Evolutionary conservation across 2,329 filamentous ascomycete species (phyloP).

Genomic region (Trichoderma harzianum): DNA sequence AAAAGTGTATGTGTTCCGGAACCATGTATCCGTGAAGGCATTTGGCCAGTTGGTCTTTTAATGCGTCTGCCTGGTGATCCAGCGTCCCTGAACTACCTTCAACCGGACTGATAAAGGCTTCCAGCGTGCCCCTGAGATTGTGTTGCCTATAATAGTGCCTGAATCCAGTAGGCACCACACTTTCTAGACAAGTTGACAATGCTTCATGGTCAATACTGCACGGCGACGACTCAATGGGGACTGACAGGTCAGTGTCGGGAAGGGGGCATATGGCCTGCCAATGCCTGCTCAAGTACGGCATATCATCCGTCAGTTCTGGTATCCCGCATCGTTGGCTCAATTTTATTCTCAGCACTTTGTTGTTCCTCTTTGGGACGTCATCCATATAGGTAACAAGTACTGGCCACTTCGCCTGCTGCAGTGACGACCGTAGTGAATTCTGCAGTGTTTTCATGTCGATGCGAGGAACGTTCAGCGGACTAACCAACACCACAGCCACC

Average conservation of each 20-base stretch:
- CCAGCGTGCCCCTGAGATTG: constrained; percentile 11
- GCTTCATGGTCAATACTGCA: constrained; percentile 34
- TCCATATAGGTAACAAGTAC: constrained; percentile 53
- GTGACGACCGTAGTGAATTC: constrained; percentile 41
- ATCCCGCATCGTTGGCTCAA: constrained; percentile 47
- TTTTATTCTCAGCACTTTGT: constrained; percentile 55
- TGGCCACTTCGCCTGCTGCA: constrained; percentile 54
- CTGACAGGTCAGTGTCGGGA: constrained; percentile 43
- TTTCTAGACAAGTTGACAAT: constrained; percentile 27
- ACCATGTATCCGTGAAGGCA: constrained; percentile 36
- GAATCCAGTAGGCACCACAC: constrained; percentile 20
- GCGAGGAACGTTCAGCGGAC: constrained; percentile 40
- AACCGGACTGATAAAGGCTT: constrained; percentile 26
- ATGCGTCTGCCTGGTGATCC: constrained; percentile 9
- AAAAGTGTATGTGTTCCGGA: constrained; percentile 35
- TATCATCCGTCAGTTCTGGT: constrained; percentile 43
- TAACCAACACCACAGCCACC: constrained; percentile 51
- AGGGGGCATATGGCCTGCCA: constrained; percentile 49
- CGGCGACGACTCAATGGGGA: constrained; percentile 35
- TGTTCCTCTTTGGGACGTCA: constrained; percentile 52
- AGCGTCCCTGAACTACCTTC: background rate
- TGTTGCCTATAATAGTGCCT: constrained; percentile 21
- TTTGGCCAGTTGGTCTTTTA: constrained; percentile 21
- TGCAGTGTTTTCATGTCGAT: constrained; percentile 49
- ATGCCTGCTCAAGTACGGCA: constrained; percentile 43